phyloP scores from a whole-genome alignment of 768 basidiomycete genomes.

The Russula compacta region DNA sequence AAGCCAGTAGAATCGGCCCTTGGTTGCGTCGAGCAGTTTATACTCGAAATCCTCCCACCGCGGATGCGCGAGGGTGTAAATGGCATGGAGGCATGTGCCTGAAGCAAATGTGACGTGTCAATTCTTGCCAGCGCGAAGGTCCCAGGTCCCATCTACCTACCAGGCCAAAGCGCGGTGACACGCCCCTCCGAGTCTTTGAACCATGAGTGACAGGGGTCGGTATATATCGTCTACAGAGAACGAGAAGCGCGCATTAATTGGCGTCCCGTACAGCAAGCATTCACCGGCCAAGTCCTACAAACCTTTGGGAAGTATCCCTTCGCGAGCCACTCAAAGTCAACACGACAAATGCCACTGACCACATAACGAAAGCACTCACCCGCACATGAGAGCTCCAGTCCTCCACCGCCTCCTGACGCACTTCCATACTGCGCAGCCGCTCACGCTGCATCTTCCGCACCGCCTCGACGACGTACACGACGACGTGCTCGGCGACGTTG shows the following conservation, averaged over 20 bases:
- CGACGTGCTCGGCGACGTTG: slow-evolving; percentile 44
- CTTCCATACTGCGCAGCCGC: slow-evolving; percentile 51
- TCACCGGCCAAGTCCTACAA: background rate
- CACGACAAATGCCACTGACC: background rate
- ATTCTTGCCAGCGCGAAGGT: background rate
- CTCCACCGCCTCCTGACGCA: slow-evolving; percentile 46
- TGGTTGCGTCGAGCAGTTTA: slow-evolving; percentile 34
- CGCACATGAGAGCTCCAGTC: slow-evolving; percentile 56
- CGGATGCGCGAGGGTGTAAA: slow-evolving; percentile 40
- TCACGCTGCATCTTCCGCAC: slow-evolving; percentile 56
- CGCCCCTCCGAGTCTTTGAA: slow-evolving; percentile 55
- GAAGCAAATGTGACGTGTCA: background rate
- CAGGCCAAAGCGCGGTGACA: slow-evolving; percentile 51
- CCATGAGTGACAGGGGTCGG: slow-evolving; percentile 52
- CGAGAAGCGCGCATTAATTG: background rate
- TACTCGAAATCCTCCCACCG: slow-evolving; percentile 61
- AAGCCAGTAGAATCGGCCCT: slow-evolving; percentile 49
- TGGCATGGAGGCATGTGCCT: slow-evolving; percentile 45
- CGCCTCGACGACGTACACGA: slow-evolving; percentile 47
- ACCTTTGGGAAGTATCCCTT: slow-evolving; percentile 43
- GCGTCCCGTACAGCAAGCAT: background rate
- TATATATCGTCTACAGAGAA: slow-evolving; percentile 42
- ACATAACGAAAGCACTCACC: slow-evolving; percentile 25
- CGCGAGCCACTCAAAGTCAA: background rate
- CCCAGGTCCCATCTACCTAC: slow-evolving; percentile 24